Percentiles rank a stretch among this genome's conserved stretches.
Conservation (phyloP, 2,329 filamentous ascomycete genomes). For the Fusarium euwallaceae region DNA sequence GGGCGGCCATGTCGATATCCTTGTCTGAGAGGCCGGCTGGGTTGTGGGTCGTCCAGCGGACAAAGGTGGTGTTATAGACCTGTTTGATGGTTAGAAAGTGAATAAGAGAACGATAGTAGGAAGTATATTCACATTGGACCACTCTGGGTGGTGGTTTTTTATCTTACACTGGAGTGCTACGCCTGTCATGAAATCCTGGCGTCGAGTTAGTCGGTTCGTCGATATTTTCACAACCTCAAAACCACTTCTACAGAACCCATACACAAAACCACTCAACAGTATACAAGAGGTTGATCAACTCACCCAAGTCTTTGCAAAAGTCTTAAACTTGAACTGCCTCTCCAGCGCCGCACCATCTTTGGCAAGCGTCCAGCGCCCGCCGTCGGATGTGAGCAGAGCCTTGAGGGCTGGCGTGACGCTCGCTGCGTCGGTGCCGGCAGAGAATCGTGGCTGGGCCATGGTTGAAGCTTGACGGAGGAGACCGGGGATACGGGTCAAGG, state of each 20-base stretch:
- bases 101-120: neutral
- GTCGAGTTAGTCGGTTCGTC: slow-evolving; percentile 10
- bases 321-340: slow-evolving; percentile 73
- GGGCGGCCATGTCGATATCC: slow-evolving; percentile 71
- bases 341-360: slow-evolving; percentile 68
- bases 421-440: slow-evolving; percentile 59
- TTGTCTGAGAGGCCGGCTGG: slow-evolving; percentile 74
- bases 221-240: neutral
- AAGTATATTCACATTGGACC: slow-evolving; percentile 72
- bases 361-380: slow-evolving; percentile 64
- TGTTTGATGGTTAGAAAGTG: slow-evolving; percentile 46
- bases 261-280: neutral
- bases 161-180: slow-evolving; percentile 76
- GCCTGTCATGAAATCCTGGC: slow-evolving; percentile 81
- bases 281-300: slow-evolving; percentile 40
- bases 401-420: slow-evolving; percentile 53
- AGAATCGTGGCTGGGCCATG: slow-evolving; percentile 56
- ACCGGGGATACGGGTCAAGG: slow-evolving; percentile 16
- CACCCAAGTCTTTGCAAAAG: slow-evolving; percentile 75
- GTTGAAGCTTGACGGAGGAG: slow-evolving; percentile 31
- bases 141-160: slow-evolving; percentile 80
- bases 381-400: slow-evolving; percentile 57
- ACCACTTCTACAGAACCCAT: neutral
- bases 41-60: slow-evolving; percentile 80
- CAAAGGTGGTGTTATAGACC: slow-evolving; percentile 78